Percentiles rank a stretch among this genome's conserved stretches.
Evolutionary conservation across 73 alveolate species (phyloP).

Genomic region (Paramecium primaurelia): DNA sequence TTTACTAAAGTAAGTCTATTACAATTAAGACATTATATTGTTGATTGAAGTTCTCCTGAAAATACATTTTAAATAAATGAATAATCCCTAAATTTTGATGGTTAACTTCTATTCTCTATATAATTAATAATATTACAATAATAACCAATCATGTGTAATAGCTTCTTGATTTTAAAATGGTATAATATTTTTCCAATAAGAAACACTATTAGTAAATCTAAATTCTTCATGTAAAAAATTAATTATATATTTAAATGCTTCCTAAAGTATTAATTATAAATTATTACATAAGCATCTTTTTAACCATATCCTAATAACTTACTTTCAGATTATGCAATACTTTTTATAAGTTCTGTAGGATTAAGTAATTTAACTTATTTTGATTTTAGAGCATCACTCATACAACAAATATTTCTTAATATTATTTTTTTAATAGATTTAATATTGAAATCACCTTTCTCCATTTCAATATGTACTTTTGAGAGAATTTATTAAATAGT

Average conservation of each 20-base stretch:
- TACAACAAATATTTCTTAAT: not conserved
- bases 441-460: not conserved
- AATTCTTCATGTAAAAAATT: slow-evolving; percentile 39
- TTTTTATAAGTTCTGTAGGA: slow-evolving; percentile 5
- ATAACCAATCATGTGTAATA: not conserved
- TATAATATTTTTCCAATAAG: not conserved
- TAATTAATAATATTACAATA: not conserved
- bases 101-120: not conserved
- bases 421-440: not conserved
- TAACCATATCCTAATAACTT: not conserved
- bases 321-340: not conserved
- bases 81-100: not conserved
- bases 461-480: not conserved
- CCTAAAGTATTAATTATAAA: not conserved
- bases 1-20: not conserved
- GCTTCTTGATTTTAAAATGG: not conserved
- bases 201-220: not conserved
- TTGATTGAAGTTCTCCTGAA: slow-evolving; percentile 23
- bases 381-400: not conserved
- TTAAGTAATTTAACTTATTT: not conserved
- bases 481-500: not conserved
- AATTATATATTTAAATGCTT: not conserved
- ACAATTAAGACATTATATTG: not conserved
- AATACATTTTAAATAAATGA: slow-evolving; percentile 11
- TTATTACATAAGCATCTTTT: slow-evolving; percentile 32